Base-by-base conservation (phyloP, 208 protist species). In the Strigomonas culicis region DNA sequence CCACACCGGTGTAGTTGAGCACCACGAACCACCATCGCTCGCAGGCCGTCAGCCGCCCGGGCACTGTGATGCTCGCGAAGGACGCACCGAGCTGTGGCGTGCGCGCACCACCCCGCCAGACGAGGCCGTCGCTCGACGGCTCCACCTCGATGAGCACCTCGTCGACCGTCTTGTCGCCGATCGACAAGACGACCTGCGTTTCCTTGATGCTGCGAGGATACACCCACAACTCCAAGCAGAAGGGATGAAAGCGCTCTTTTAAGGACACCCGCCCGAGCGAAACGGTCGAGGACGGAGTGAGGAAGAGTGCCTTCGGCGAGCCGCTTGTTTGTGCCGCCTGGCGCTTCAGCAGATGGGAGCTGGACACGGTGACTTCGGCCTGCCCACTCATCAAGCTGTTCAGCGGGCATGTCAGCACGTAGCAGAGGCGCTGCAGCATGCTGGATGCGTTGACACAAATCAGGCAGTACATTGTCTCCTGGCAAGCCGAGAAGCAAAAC, bases 171-270 rank as follows among this genome's bases (percentile, higher is more conserved):
- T 94, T 94, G 75, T 96, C 85, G 24, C 90, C 90, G 36, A 96
- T 74, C 22, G 90, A 84, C 34, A 96, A 51, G 60, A 96, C 68
- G 24, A 76, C 82, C 57, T 90, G 83, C 27, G 78, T 72, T 57
- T 92, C 89, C 7, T 65, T 69, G 1, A 77, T 69, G 66, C 75
- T 83, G 21, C 84, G 82, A 30, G 86, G 86, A 65, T 82, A 92
- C 30, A 93, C 90, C 88, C 90, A 96, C 72, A 88, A 66, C 68
- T 96, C 87, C 31, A 96, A 68, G 51, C 84, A 93, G 63, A 96
- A 96, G 1, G 87, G 84, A 53, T 89, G 79, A 63, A 92, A 90
- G 32, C 64, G 61, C n/a, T 87, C 84, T 59, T 90, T 91, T 17
- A 96, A 63, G 7, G 81, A 88, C 11, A 92, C 77, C 11, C 81